These are phyloP conservation scores for Hemileccinum hortonii DNA, from an alignment of 1,284 basidiomycete species.

Conservation along the genomic window DNA sequence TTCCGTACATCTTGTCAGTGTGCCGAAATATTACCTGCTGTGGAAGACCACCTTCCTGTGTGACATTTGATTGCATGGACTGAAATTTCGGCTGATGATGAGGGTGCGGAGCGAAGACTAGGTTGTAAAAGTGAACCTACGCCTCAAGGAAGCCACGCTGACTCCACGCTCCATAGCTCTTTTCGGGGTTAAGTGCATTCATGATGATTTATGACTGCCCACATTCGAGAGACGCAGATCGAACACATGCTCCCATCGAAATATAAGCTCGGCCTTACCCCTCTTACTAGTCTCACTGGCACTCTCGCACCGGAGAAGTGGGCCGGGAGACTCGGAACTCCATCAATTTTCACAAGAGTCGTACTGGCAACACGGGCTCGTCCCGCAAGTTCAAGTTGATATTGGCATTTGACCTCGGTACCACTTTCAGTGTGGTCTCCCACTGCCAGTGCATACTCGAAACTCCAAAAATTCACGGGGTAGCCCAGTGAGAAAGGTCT, in stretches of 20 bases:
- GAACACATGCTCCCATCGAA: background rate
- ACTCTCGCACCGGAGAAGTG: background rate
- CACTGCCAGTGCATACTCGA: slow-evolving; percentile 42
- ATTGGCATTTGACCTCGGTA: slow-evolving; percentile 15
- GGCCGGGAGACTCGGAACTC: no score
- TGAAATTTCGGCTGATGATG: no score
- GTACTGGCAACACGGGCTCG: slow-evolving; percentile 31
- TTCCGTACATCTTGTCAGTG: no score
- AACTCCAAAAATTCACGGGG: slow-evolving; percentile 41
- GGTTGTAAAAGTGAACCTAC: no score
- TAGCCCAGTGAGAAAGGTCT: slow-evolving; percentile 37
- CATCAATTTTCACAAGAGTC: slow-evolving; percentile 27
- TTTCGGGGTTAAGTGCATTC: no score
- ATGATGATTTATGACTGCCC: no score
- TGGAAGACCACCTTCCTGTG: no score
- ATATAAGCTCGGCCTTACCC: slow-evolving; percentile 5
- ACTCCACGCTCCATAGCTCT: no score
- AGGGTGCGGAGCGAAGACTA: no score
- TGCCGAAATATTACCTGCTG: no score
- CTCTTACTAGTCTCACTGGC: background rate
- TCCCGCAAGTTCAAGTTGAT: slow-evolving; percentile 45
- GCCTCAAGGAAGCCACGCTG: no score
- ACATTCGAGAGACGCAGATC: background rate
- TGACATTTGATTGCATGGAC: no score
- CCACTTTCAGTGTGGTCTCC: slow-evolving; percentile 50